Conservation (phyloP, 345 rosid species). For the Eutrema yunnanense region DNA sequence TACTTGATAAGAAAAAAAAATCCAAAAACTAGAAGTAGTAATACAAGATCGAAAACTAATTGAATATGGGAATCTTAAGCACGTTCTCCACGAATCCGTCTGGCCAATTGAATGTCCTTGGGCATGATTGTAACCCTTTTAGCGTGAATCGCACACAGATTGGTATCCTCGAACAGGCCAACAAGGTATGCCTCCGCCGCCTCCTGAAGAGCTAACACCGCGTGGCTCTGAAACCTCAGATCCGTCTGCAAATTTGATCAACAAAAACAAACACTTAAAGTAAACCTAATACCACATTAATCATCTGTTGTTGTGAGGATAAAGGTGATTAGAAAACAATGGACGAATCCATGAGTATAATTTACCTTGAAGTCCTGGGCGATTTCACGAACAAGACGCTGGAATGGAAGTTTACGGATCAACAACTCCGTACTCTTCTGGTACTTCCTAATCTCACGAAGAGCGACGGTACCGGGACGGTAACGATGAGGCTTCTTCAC, state of each 20-base stretch:
- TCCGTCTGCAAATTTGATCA: conserved; percentile 17
- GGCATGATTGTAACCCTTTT: conserved; percentile 84
- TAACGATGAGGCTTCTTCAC: conserved; percentile 60
- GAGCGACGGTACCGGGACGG: conserved; percentile 57
- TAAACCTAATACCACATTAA: too few species aligned
- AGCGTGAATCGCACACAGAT: conserved; percentile 58
- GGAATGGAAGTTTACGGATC: conserved; percentile 51
- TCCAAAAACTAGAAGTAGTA: neutral
- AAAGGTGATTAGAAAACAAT: too few species aligned
- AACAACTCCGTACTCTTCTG: conserved; percentile 53
- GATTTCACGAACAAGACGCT: conserved; percentile 56
- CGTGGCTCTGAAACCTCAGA: conserved; percentile 33
- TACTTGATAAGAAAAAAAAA: neutral
- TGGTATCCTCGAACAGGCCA: conserved; percentile 61
- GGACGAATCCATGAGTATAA: neutral
- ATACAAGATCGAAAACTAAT: neutral
- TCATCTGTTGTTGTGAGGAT: too few species aligned
- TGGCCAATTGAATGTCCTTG: conserved; percentile 64
- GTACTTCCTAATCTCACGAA: conserved; percentile 45
- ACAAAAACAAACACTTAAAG: neutral
- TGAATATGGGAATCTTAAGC: conserved; percentile 22
- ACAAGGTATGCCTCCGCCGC: conserved; percentile 68
- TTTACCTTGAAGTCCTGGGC: conserved; percentile 55
- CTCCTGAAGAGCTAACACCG: conserved; percentile 27
- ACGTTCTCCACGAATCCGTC: conserved; percentile 74